Evolutionary conservation across 805 yeast species (phyloP).

Genomic region (Saccharomycopsis sp.): DNA sequence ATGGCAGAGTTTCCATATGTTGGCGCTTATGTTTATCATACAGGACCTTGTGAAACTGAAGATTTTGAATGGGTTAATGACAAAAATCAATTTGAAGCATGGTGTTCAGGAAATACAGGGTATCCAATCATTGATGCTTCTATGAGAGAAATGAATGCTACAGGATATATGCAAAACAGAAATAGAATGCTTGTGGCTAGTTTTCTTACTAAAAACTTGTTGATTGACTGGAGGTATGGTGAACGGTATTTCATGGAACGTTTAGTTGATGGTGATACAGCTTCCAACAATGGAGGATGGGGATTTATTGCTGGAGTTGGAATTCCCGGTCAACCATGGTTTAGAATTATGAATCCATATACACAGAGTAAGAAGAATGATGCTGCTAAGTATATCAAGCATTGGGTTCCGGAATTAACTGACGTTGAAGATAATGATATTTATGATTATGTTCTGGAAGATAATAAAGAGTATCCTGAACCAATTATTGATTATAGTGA

Average conservation of each 20-base stretch:
- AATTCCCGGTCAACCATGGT: slow-evolving; percentile 46
- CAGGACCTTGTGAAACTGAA: too few species aligned
- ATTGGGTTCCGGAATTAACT: slow-evolving; percentile 4
- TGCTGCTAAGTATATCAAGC: slow-evolving; percentile 20
- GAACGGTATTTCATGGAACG: slow-evolving; percentile 39
- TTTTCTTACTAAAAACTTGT: slow-evolving; percentile 38
- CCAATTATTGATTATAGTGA: slow-evolving; percentile 4
- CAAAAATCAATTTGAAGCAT: slow-evolving; percentile 30
- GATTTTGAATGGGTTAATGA: slow-evolving; percentile 36
- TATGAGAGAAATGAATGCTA: slow-evolving; percentile 40
- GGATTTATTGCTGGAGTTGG: slow-evolving; percentile 43
- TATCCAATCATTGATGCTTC: slow-evolving; percentile 48
- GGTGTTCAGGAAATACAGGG: slow-evolving; percentile 48
- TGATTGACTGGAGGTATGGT: slow-evolving; percentile 47
- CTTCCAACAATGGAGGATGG: slow-evolving; percentile 52
- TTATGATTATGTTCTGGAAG: not conserved
- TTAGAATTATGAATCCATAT: slow-evolving; percentile 43
- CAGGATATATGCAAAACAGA: slow-evolving; percentile 45
- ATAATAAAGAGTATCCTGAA: slow-evolving; percentile 1
- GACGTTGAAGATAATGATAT: not conserved
- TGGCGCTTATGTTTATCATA: slow-evolving; percentile 31
- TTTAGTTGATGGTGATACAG: slow-evolving; percentile 41
- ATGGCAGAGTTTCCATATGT: slow-evolving; percentile 39
- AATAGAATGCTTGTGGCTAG: slow-evolving; percentile 45
- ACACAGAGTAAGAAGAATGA: slow-evolving; percentile 41